Conservation (phyloP, 345 rosid species). For the Citrus sinensis region DVS_A1.0 CM039161.1:16086001-16086500, state of each 20-base stretch:
- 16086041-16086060: slow-evolving; percentile 24
- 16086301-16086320: too few relatives aligned
- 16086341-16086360: slow-evolving; percentile 15
- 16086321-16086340: too few relatives aligned
- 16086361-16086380: slow-evolving; percentile 11
- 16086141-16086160: too few relatives aligned
- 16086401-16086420: slow-evolving; percentile 2
- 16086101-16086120: slow-evolving; percentile 28
- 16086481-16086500: too few relatives aligned
- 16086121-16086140: slow-evolving; percentile 11
- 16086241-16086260: too few relatives aligned
- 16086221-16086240: too few relatives aligned
- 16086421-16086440: neutral
- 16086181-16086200: slow-evolving; percentile 5
- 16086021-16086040: neutral
- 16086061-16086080: slow-evolving; percentile 6
- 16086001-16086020: too few relatives aligned
- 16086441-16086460: too few relatives aligned
- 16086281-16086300: too few relatives aligned
- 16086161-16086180: neutral
- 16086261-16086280: too few relatives aligned
- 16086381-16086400: slow-evolving; percentile 18
- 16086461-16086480: too few relatives aligned
- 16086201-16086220: too few relatives aligned
- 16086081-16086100: neutral